Conservation (phyloP, 2,329 filamentous ascomycete species). For the Neofusicoccum umdonicola region DNA sequence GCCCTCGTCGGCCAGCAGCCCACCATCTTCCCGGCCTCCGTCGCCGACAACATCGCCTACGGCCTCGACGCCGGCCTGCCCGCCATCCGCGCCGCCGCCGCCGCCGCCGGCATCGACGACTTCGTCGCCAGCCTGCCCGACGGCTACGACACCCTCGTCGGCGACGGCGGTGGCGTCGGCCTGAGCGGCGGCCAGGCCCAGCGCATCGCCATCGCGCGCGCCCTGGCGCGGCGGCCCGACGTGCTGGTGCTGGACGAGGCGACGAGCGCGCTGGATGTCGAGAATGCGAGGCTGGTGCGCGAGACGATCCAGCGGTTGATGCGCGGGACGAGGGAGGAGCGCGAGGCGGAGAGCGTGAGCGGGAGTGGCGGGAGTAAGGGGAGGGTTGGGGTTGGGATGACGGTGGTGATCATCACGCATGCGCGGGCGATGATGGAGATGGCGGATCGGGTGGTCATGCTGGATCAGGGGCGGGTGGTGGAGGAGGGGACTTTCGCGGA, state of each 20-base stretch:
- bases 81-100: conserved; percentile 52
- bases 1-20: conserved; percentile 70
- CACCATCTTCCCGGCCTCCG: conserved; percentile 72
- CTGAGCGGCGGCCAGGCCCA: conserved; percentile 83
- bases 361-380: neutral
- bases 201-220: conserved; percentile 75
- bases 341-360: neutral
- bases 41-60: conserved; percentile 80
- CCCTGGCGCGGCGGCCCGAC: conserved; percentile 67
- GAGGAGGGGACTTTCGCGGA: conserved; percentile 67
- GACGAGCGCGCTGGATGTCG: conserved; percentile 73
- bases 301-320: conserved; percentile 60
- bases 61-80: conserved; percentile 61
- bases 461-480: conserved; percentile 65
- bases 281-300: conserved; percentile 64
- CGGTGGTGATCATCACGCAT: conserved; percentile 81
- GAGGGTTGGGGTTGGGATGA: conserved; percentile 46
- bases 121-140: conserved; percentile 71
- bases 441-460: conserved; percentile 69
- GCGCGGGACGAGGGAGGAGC: conserved; percentile 14
- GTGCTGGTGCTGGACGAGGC: conserved; percentile 84
- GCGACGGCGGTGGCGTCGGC: conserved; percentile 66
- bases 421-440: conserved; percentile 81
- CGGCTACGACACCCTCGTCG: conserved; percentile 71
- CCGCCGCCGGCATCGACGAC: conserved; percentile 66